A percentile compares a stretch with the other conserved stretches of the same genome.
phyloP scores from a whole-genome alignment of 2,329 filamentous ascomycete genomes.

The Emergomyces pasteurianus region DNA sequence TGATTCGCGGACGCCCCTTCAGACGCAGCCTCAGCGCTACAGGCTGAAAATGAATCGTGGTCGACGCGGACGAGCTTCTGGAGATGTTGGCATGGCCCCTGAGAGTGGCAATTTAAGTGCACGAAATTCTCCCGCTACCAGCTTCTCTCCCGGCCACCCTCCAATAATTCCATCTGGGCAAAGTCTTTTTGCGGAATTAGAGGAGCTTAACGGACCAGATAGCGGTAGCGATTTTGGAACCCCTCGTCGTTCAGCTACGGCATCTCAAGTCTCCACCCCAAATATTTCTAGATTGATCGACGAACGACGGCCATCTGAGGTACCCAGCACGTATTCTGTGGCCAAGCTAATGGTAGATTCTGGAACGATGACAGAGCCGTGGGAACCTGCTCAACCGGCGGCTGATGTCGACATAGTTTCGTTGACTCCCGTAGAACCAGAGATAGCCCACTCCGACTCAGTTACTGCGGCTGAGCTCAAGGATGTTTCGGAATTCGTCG shows the following conservation, averaged over 20 bases:
- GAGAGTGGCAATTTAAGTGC: constrained; percentile 28
- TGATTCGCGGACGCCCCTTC: constrained; percentile 51
- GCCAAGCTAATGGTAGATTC: constrained; percentile 44
- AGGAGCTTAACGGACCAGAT: constrained; percentile 58
- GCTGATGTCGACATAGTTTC: background rate
- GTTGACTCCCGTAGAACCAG: constrained; percentile 11
- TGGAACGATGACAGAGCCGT: constrained; percentile 51
- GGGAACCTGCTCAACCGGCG: constrained; percentile 26
- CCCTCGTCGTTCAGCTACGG: constrained; percentile 23
- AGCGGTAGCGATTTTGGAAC: constrained; percentile 54
- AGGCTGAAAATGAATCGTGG: constrained; percentile 59
- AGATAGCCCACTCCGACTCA: constrained; percentile 8
- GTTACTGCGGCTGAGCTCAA: constrained; percentile 11
- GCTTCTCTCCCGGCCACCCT: constrained; percentile 35
- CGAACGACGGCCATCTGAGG: constrained; percentile 10
- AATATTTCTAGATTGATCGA: constrained; percentile 11
- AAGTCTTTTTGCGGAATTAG: constrained; percentile 84
- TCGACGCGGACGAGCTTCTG: constrained; percentile 45
- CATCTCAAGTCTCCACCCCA: constrained; percentile 30
- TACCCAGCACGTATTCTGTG: background rate
- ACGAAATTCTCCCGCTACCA: constrained; percentile 42
- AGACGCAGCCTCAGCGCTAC: constrained; percentile 54
- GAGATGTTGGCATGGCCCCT: constrained; percentile 30
- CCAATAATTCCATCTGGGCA: constrained; percentile 47
- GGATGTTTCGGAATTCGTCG: constrained; percentile 20